A percentile compares a stretch with the other conserved stretches of the same genome.
Conservation (phyloP, 768 basidiomycete species). For the Rhodocollybia butyracea region DNA sequence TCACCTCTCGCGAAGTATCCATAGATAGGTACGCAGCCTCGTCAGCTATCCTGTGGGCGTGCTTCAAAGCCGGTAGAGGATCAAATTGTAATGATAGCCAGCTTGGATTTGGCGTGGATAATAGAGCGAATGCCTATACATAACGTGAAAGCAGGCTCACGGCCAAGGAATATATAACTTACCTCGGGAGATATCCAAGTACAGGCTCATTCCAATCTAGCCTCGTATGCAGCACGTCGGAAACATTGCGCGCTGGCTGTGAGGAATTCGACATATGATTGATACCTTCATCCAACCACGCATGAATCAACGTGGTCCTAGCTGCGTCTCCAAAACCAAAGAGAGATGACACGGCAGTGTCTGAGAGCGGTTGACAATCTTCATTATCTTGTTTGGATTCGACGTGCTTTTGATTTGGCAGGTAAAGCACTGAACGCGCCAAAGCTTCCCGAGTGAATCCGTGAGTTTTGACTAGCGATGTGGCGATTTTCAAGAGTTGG, state of each 20-base stretch:
- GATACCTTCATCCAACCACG: constrained; percentile 71
- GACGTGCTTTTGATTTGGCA: no score
- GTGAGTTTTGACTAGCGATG: constrained; percentile 61
- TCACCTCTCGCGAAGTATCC: constrained; percentile 57
- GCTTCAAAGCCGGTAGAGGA: constrained; percentile 55
- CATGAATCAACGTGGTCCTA: constrained; percentile 57
- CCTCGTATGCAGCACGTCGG: constrained; percentile 51
- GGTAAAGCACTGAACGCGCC: constrained; percentile 56
- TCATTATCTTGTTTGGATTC: constrained; percentile 36
- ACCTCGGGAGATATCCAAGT: constrained; percentile 65
- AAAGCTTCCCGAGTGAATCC: constrained; percentile 77
- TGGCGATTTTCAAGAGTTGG: constrained; percentile 53
- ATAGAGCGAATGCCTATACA: constrained; percentile 65
- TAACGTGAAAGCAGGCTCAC: neutral
- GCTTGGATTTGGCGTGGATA: constrained; percentile 49
- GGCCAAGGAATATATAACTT: constrained; percentile 12
- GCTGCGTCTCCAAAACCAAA: constrained; percentile 73
- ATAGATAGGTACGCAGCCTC: constrained; percentile 61
- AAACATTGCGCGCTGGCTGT: constrained; percentile 30
- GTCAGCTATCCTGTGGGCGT: constrained; percentile 61
- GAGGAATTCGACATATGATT: constrained; percentile 43
- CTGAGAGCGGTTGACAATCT: constrained; percentile 61
- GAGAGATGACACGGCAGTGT: constrained; percentile 65
- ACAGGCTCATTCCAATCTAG: constrained; percentile 68
- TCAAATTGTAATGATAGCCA: constrained; percentile 59